Evolutionary conservation across 441 rosid genomes (phyloP).

Genomic region (Raphanus hybrid): DNA sequence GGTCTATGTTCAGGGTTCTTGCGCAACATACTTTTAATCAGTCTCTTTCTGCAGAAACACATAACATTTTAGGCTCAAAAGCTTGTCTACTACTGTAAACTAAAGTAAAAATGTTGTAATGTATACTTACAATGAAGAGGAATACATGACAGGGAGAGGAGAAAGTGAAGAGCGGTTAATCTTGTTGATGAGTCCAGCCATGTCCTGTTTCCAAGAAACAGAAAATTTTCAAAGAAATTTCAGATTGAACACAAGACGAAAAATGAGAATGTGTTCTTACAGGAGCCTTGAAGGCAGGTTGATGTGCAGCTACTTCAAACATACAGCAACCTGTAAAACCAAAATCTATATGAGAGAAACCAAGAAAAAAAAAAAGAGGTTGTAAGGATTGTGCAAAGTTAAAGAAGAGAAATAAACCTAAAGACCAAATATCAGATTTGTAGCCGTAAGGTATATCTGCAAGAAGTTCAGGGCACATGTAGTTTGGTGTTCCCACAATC

Average conservation of each 20-base stretch:
- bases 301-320: slow-evolving; percentile 98
- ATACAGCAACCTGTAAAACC: slow-evolving; percentile 83
- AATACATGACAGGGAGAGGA: slow-evolving; percentile 90
- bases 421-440: slow-evolving; percentile 97
- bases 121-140: slow-evolving; percentile 77
- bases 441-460: slow-evolving; percentile 98
- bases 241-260: not conserved
- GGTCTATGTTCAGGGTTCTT: slow-evolving; percentile 97
- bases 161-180: slow-evolving; percentile 88
- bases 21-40: slow-evolving; percentile 92
- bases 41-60: slow-evolving; percentile 65
- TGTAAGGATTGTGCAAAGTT: not conserved
- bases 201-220: slow-evolving; percentile 63
- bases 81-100: not conserved
- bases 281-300: slow-evolving; percentile 92
- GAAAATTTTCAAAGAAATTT: not conserved
- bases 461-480: slow-evolving; percentile 97
- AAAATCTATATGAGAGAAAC: slow-evolving; percentile 32
- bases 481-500: slow-evolving; percentile 98
- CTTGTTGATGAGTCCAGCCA: slow-evolving; percentile 91
- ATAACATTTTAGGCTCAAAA: slow-evolving; percentile 1
- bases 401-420: slow-evolving; percentile 51
- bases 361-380: slow-evolving; percentile 10
- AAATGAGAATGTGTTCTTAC: slow-evolving; percentile 48
- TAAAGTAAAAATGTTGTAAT: not conserved